Evolutionary conservation across 2,329 filamentous ascomycete genomes (phyloP), one percentile per base, ranked within the genome.

Genomic region (Neopestalotiopsis rosae): DNA sequence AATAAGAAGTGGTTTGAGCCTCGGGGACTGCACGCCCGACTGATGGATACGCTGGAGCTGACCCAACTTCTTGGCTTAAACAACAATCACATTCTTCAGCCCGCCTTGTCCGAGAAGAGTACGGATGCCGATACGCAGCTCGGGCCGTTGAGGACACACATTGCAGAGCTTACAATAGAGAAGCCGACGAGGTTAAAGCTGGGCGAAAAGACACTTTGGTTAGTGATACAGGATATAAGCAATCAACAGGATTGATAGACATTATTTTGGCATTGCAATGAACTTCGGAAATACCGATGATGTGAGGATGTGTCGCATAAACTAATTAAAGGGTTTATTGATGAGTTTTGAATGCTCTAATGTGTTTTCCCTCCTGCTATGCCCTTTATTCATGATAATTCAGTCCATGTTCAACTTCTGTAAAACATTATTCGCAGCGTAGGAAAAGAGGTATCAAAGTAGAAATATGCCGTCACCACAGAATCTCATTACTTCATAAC

Each of bases 1-100:
- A 85, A 85, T 65, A 73, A 74, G 59, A 77, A 85, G 67, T 86
- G 83, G 84, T 70, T 86, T 12, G 70, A 76, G 17, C 71, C 73
- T 20, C 75, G 84, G 3, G 81, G 83, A 0, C 72, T 86, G 2
- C 73, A 80, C 10, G 81, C 81, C 0, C 73, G 71, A 6, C 42
- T 85, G 28, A 63, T 83, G 3, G 79, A 81, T 58, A 74, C 78
- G 32, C 34, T 52, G 20, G 73, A 76, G 70, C 71, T 78, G 32
- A 57, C 67, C 14, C 61, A 64, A 20, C 28, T 69, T 13, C 58
- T 75, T 1, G 69, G 70, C 6, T 5, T 73, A 9, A 74, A 81
- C 1, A 79, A 82, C 3, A 80, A 80, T 13, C 79, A 78, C 3
- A 74, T 88, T 69, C 68, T 87, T 4, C 81, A 83, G 38, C 76